Base-by-base conservation (phyloP, 495 filamentous ascomycete genomes). In the Trichoderma reesei region DNA sequence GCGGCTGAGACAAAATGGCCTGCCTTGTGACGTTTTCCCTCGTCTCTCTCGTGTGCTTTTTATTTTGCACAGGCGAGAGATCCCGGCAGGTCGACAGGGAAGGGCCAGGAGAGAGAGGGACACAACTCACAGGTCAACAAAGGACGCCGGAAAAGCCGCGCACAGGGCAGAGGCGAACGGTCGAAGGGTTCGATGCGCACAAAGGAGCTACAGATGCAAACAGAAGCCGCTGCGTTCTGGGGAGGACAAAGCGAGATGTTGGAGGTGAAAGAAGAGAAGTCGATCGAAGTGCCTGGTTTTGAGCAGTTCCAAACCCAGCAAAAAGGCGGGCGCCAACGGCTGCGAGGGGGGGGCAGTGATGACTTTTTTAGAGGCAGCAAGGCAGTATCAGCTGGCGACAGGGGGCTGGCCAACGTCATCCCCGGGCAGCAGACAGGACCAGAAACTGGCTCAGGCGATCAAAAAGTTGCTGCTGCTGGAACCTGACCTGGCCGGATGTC, bases 371-470 rank as follows among this genome's bases (percentile, higher is more conserved):
- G 51, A 56, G 51, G 51, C 51, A 34, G 51, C 51, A 56, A 56
- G 51, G 51, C 51, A 56, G 51, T 56, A 56, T 56, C 51, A 56
- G 51, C 51, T 56, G 51, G 51, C 51, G 51, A 56, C 51, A 56
- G 46, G 51, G 51, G 51, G 51, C 14, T 56, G 51, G 31, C 20
- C 51, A 56, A 56, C 51, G 51, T 56, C 51, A 56, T 56, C 51
- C 51, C 51, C n/a, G n/a, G 42, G 42, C 42, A 46, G 51, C 20
- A 9, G n/a, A n/a, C n/a, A n/a, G n/a, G n/a, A n/a, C n/a, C n/a
- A 31, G 20, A 56, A 56, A 11, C 26, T 16, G 44, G 44, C 44
- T 48, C 44, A 48, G 44, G 44, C 44, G 44, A 48, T 48, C 44
- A 48, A 18, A 48, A 18, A 16, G 13, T 11, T 44, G 41, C 41